Percentiles rank a stretch among this genome's conserved stretches.
These are phyloP conservation scores for Boletus pseudo-olivaceus DNA, from an alignment of 768 basidiomycete species.

Conservation along the genomic window DNA sequence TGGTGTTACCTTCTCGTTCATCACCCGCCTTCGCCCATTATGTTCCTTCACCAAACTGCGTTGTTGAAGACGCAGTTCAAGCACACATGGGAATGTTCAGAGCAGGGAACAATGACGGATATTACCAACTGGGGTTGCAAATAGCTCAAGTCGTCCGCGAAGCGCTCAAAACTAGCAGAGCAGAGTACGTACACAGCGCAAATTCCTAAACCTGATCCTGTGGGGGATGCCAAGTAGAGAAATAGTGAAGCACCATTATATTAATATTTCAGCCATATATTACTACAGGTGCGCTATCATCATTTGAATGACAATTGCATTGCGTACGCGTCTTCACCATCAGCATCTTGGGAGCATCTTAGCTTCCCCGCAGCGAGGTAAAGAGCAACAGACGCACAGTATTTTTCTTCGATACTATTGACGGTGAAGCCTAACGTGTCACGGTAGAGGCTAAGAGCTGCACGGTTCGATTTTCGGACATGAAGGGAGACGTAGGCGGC, in stretches of 20 bases:
- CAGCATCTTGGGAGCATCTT: slow-evolving; percentile 60
- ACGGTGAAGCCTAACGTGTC: slow-evolving; percentile 90
- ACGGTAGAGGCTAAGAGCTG: slow-evolving; percentile 82
- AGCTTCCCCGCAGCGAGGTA: slow-evolving; percentile 2
- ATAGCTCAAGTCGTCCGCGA: slow-evolving; percentile 61
- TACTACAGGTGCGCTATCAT: slow-evolving; percentile 7
- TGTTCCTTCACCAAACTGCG: slow-evolving; percentile 57
- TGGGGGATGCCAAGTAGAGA: background rate
- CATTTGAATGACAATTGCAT: slow-evolving; percentile 69
- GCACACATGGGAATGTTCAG: slow-evolving; percentile 91
- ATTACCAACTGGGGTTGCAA: slow-evolving; percentile 77
- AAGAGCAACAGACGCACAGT: slow-evolving; percentile 61
- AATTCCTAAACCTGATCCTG: background rate
- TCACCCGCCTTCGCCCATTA: slow-evolving; percentile 54
- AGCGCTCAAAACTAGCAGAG: slow-evolving; percentile 36
- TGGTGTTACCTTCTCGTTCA: slow-evolving; percentile 59
- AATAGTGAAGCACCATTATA: slow-evolving; percentile 5
- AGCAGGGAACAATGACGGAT: slow-evolving; percentile 79
- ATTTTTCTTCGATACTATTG: slow-evolving; percentile 80
- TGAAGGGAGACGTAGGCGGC: slow-evolving; percentile 85
- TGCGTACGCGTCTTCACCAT: slow-evolving; percentile 92
- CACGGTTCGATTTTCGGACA: slow-evolving; percentile 92
- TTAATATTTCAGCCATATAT: slow-evolving; percentile 5
- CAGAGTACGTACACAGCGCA: background rate
- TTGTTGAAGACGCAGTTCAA: slow-evolving; percentile 72